phyloP scores from a whole-genome alignment of 345 rosid genomes.

The Aquilaria malaccensis region DNA sequence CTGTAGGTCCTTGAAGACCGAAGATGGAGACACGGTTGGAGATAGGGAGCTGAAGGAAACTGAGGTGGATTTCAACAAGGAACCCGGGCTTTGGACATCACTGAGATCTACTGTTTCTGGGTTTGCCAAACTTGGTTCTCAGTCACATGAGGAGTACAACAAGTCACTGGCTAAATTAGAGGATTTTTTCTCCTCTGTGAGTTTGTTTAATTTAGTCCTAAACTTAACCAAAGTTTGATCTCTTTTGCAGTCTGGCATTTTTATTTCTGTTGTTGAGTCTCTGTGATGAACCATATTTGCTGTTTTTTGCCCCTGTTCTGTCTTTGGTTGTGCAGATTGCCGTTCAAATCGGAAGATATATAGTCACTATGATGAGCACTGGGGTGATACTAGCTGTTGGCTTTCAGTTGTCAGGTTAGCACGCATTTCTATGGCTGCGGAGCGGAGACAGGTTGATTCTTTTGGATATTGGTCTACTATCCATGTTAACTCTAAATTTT shows the following conservation, averaged over 20 bases:
- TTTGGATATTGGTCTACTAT: neutral
- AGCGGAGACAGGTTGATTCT: neutral
- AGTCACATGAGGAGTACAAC: constrained; percentile 36
- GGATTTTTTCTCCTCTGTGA: constrained; percentile 49
- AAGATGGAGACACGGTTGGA: constrained; percentile 36
- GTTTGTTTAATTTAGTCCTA: constrained; percentile 10
- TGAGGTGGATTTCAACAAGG: constrained; percentile 27
- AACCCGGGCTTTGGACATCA: constrained; percentile 34
- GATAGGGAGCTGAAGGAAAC: constrained; percentile 32
- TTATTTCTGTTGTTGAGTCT: no score
- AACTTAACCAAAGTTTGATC: no score
- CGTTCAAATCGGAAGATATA: constrained; percentile 81
- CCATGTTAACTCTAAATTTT: constrained; percentile 11
- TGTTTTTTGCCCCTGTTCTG: neutral
- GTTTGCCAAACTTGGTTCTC: constrained; percentile 25
- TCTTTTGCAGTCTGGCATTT: no score
- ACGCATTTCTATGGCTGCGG: neutral
- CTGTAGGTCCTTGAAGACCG: constrained; percentile 46
- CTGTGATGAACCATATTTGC: constrained; percentile 3
- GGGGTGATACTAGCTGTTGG: constrained; percentile 80
- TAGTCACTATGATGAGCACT: constrained; percentile 91
- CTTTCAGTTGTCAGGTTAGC: constrained; percentile 82
- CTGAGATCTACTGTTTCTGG: constrained; percentile 33
- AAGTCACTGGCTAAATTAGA: constrained; percentile 46
- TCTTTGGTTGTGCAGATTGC: constrained; percentile 42